Conservation (phyloP, 2,329 filamentous ascomycete species). For the Microdochium trichocladiopsis region DNA sequence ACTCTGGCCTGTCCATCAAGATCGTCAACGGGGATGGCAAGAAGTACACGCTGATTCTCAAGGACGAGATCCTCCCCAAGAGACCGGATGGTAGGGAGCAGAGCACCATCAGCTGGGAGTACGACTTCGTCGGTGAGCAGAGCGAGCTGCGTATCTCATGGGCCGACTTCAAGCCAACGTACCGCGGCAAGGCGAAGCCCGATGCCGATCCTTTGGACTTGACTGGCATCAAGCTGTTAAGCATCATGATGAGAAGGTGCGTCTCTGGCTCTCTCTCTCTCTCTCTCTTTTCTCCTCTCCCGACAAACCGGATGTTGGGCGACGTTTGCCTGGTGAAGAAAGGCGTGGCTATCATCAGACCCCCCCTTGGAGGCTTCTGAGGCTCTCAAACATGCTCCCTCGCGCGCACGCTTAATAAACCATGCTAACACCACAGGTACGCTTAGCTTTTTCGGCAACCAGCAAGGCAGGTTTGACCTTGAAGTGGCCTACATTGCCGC, state of each 20-base stretch:
- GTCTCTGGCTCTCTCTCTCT: too few species aligned
- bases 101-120: constrained; percentile 68
- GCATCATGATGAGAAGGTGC: constrained; percentile 77
- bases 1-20: constrained; percentile 52
- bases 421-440: constrained; percentile 11
- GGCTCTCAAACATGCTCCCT: too few species aligned
- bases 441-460: constrained; percentile 65
- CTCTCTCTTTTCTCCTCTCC: background rate
- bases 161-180: constrained; percentile 62
- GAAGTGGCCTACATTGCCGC: constrained; percentile 48
- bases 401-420: too few species aligned
- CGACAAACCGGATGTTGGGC: background rate
- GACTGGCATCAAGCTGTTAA: constrained; percentile 56
- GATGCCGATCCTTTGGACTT: constrained; percentile 54
- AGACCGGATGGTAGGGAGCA: constrained; percentile 62
- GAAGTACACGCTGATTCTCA: constrained; percentile 67
- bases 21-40: constrained; percentile 52
- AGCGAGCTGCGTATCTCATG: constrained; percentile 51
- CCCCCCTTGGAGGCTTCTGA: too few species aligned
- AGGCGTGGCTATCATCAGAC: too few species aligned
- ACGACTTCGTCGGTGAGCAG: constrained; percentile 46
- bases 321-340: too few species aligned
- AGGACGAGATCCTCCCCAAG: constrained; percentile 55
- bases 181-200: constrained; percentile 58
- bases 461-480: constrained; percentile 61